phyloP scores from a whole-genome alignment of 192 early-diverging fungal genomes.

The Allomyces javanicus region DNA sequence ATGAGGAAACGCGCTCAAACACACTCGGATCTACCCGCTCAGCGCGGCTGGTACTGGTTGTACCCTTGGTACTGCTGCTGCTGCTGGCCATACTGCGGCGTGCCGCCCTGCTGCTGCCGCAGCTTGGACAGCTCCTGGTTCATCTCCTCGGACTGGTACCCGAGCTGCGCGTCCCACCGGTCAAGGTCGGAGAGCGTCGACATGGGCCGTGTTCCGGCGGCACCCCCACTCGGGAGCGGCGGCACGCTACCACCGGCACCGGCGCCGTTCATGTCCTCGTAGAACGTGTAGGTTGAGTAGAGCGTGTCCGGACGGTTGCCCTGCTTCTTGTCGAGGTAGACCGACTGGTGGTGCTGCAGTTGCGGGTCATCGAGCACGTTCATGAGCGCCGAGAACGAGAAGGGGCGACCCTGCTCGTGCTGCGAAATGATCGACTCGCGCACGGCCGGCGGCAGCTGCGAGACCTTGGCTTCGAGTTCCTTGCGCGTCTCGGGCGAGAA shows the following conservation, averaged over 20 bases:
- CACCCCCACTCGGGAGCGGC: neutral
- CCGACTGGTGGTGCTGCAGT: neutral
- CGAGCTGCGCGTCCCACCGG: neutral
- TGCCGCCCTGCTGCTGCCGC: neutral
- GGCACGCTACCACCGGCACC: neutral
- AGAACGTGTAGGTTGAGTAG: neutral
- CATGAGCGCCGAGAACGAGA: slow-evolving; percentile 1
- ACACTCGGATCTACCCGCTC: too few relatives aligned
- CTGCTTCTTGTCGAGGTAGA: neutral
- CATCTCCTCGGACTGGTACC: neutral
- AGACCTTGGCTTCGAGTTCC: neutral
- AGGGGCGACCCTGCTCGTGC: neutral
- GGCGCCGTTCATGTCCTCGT: neutral
- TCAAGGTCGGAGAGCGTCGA: neutral
- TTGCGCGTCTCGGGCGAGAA: neutral
- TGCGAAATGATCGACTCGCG: neutral
- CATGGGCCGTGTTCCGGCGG: neutral
- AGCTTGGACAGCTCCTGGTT: neutral
- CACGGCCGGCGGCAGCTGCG: neutral
- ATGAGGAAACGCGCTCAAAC: too few relatives aligned
- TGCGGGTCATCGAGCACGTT: neutral
- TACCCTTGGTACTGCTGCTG: too few relatives aligned
- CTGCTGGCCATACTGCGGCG: too few relatives aligned
- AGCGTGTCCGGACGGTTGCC: neutral
- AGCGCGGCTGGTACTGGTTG: too few relatives aligned